Percentiles rank a stretch among this genome's conserved stretches.
phyloP scores from a whole-genome alignment of 345 rosid genomes.

The Rubroshorea leprosula region DNA sequence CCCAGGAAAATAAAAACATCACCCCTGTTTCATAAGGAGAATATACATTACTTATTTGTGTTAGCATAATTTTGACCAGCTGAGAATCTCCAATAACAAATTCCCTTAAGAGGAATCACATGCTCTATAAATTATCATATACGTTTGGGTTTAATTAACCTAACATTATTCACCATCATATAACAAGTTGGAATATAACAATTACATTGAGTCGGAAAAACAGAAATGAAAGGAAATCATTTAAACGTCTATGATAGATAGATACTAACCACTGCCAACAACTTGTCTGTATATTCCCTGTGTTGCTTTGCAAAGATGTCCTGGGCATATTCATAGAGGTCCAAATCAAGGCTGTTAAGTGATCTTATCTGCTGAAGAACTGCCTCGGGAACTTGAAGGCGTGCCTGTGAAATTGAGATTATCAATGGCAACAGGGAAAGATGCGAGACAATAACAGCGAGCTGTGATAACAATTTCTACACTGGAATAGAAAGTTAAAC shows the following conservation, averaged over 20 bases:
- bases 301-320: constrained; percentile 65
- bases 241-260: neutral
- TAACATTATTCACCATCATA: no score
- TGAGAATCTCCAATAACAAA: no score
- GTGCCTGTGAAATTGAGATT: constrained; percentile 48
- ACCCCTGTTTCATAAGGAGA: neutral
- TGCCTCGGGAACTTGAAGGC: constrained; percentile 41
- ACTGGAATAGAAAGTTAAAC: constrained; percentile 2
- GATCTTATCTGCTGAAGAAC: constrained; percentile 59
- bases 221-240: neutral
- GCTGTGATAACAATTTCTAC: neutral
- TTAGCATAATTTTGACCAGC: no score
- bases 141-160: no score
- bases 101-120: no score
- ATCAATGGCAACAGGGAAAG: constrained; percentile 2
- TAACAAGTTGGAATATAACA: no score
- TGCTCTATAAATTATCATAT: no score
- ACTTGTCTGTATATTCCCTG: constrained; percentile 19
- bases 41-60: no score
- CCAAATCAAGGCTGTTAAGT: constrained; percentile 75
- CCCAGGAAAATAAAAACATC: neutral
- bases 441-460: neutral
- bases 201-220: neutral
- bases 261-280: constrained; percentile 26
- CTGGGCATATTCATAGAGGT: constrained; percentile 76